Percentiles rank a stretch among this genome's conserved stretches.
Evolutionary conservation across 257 asterid genomes (phyloP).

Genomic region (Capsicum baccatum): DNA sequence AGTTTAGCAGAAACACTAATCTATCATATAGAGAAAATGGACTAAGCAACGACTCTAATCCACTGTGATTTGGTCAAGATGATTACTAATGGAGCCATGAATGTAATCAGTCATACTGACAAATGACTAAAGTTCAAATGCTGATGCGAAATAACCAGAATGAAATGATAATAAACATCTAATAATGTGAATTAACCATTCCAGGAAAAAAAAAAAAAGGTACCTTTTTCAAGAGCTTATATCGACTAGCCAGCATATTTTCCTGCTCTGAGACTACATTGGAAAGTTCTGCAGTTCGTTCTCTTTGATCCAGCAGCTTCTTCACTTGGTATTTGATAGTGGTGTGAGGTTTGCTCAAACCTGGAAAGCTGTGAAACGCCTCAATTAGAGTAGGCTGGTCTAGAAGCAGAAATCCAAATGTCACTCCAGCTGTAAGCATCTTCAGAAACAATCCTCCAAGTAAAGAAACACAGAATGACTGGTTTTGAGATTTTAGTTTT

Average conservation of each 20-base stretch:
- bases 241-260: constrained; percentile 62
- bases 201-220: background rate
- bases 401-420: constrained; percentile 75
- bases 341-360: constrained; percentile 87
- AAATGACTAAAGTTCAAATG: background rate
- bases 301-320: constrained; percentile 77
- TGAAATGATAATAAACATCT: constrained; percentile 12
- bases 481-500: constrained; percentile 57
- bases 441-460: constrained; percentile 85
- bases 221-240: constrained; percentile 83
- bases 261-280: constrained; percentile 70
- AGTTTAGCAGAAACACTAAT: background rate
- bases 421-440: constrained; percentile 89
- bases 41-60: background rate
- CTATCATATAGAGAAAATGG: background rate
- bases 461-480: constrained; percentile 61
- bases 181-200: background rate
- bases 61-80: background rate
- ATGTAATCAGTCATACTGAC: background rate
- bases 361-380: constrained; percentile 74
- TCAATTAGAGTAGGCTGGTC: constrained; percentile 72
- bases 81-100: background rate
- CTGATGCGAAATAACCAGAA: constrained; percentile 19
- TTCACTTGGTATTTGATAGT: constrained; percentile 77
- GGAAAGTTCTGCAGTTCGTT: constrained; percentile 52